Conservation (phyloP, 2,329 filamentous ascomycete genomes). For the Blastomyces silverae region DNA sequence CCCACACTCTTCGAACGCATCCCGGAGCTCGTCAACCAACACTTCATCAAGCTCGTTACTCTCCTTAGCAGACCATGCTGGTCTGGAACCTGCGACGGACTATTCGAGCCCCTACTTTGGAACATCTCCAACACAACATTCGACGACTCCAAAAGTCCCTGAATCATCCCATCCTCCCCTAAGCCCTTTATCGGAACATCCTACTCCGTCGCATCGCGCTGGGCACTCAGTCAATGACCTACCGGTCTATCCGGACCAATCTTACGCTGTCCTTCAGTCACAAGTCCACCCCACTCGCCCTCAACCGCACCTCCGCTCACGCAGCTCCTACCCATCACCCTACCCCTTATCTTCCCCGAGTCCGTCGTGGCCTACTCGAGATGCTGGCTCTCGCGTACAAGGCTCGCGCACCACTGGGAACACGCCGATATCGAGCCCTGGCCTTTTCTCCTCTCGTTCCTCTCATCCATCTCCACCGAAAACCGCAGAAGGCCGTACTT, state of each 20-base stretch:
- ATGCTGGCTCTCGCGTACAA: conserved; percentile 25
- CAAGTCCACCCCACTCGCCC: conserved; percentile 39
- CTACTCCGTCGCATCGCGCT: conserved; percentile 21
- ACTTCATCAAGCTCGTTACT: conserved; percentile 40
- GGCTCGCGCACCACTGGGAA: conserved; percentile 41
- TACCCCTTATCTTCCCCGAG: conserved; percentile 25
- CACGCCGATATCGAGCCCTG: conserved; percentile 44
- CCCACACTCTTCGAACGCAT: conserved; percentile 33
- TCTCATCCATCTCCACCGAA: conserved; percentile 30
- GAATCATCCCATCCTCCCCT: conserved; percentile 19
- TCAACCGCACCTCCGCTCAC: conserved; percentile 36
- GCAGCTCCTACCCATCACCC: conserved; percentile 42
- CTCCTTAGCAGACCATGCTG: conserved; percentile 19
- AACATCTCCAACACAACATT: conserved; percentile 16
- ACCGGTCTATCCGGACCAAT: conserved; percentile 45
- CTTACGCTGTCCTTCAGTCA: conserved; percentile 42
- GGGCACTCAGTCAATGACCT: conserved; percentile 29
- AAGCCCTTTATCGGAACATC: conserved; percentile 20
- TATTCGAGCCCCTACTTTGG: conserved; percentile 11
- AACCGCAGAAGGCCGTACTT: conserved; percentile 35
- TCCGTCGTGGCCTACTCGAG: conserved; percentile 21
- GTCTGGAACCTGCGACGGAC: conserved; percentile 27
- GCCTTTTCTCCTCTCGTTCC: conserved; percentile 39
- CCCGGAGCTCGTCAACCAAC: conserved; percentile 34
- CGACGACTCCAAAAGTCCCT: conserved; percentile 11